Percentiles rank a stretch among this genome's conserved stretches.
phyloP scores from a whole-genome alignment of 805 yeast species.

The Spencermartinsiella europaea region DNA sequence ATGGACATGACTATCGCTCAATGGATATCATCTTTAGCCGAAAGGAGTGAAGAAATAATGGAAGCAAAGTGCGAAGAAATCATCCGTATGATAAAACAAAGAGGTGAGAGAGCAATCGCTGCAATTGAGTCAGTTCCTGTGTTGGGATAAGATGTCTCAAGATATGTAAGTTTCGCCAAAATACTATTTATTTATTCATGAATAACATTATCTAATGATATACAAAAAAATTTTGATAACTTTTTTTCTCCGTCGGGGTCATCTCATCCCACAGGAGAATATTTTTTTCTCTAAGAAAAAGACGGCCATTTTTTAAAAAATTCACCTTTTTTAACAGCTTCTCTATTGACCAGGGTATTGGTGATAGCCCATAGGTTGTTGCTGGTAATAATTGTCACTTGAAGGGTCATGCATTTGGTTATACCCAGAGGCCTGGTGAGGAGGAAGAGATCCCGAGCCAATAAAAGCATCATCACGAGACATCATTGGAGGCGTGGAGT shows the following conservation, averaged over 20 bases:
- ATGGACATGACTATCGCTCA: constrained; percentile 62
- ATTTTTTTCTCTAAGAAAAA: no score
- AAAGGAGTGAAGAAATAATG: constrained; percentile 47
- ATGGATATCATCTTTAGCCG: constrained; percentile 59
- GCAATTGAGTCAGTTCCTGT: constrained; percentile 24
- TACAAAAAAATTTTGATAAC: no score
- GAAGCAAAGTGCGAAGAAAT: constrained; percentile 43
- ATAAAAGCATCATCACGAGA: constrained; percentile 1
- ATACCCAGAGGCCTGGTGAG: background rate
- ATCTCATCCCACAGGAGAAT: no score
- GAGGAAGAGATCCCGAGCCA: background rate
- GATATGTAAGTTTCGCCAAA: background rate
- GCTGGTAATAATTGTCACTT: background rate
- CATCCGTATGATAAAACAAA: constrained; percentile 43
- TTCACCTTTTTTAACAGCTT: no score
- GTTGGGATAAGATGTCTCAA: background rate
- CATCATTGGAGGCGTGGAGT: background rate
- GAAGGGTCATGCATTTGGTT: constrained; percentile 3
- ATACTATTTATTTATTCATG: background rate
- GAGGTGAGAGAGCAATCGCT: constrained; percentile 47
- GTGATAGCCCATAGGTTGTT: background rate
- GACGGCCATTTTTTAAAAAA: no score
- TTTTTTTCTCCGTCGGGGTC: no score
- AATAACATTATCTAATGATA: no score
- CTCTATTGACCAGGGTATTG: background rate